Evolutionary conservation across 441 rosid genomes (phyloP).

Genomic region (Pelargonium cotyledonis): DNA sequence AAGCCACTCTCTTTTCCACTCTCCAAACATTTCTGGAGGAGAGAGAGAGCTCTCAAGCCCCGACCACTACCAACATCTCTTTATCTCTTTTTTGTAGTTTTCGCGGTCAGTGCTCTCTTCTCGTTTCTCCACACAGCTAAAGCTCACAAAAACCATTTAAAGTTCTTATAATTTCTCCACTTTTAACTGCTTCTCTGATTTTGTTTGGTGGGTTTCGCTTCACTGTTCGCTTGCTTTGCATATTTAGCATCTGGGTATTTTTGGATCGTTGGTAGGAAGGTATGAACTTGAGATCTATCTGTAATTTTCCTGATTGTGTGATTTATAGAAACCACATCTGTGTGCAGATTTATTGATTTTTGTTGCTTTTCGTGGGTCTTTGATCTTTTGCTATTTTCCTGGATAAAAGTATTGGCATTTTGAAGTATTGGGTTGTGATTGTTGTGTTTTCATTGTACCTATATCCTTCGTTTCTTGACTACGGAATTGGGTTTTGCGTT

Average conservation of each 20-base stretch:
- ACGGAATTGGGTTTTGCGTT: neutral
- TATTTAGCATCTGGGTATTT: conserved; percentile 34
- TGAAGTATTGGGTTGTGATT: conserved; percentile 13
- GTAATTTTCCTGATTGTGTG: conserved; percentile 12
- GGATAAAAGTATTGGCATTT: conserved; percentile 12
- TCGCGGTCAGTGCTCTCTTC: conserved; percentile 25
- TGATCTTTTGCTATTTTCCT: conserved; percentile 8
- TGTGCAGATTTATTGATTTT: conserved; percentile 16
- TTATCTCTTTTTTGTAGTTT: conserved; percentile 27
- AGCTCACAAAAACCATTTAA: conserved; percentile 23
- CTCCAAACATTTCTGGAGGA: conserved; percentile 26
- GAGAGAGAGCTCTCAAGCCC: conserved; percentile 14
- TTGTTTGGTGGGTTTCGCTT: conserved; percentile 28
- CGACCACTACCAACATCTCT: conserved; percentile 8
- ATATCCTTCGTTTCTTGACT: neutral
- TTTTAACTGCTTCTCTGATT: conserved; percentile 25
- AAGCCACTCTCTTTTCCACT: conserved; percentile 10
- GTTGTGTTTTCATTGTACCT: conserved; percentile 3
- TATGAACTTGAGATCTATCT: conserved; percentile 35
- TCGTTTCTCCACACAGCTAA: conserved; percentile 28
- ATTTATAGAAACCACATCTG: conserved; percentile 19
- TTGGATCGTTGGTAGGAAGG: conserved; percentile 35
- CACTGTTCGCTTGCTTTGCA: conserved; percentile 22
- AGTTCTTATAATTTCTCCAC: conserved; percentile 26
- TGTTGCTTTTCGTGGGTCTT: neutral